Percentiles rank a stretch among this genome's conserved stretches.
Conservation (phyloP, 257 asterid species). For the Salvia rosmarinus region DNA sequence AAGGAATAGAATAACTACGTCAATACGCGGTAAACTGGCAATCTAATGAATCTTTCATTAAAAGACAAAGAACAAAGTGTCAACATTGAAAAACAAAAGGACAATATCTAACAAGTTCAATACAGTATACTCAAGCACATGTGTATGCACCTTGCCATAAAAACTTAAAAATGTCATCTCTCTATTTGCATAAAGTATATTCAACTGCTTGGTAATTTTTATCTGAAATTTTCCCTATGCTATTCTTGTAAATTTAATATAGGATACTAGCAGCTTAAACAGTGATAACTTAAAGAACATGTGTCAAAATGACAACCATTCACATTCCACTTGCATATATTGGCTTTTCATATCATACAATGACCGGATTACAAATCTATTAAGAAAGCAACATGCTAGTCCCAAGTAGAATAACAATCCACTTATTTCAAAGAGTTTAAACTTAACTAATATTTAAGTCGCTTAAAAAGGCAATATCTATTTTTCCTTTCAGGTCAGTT, state of each 20-base stretch:
- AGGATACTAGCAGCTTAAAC: no score
- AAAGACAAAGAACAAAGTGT: background rate
- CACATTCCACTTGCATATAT: no score
- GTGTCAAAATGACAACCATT: no score
- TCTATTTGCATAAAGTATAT: background rate
- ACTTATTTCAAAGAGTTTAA: no score
- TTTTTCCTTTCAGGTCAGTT: background rate
- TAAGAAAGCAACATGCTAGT: background rate
- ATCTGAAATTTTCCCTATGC: no score
- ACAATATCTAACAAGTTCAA: background rate
- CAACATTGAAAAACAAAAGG: background rate
- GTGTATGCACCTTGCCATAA: background rate
- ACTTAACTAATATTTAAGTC: background rate
- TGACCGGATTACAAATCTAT: background rate
- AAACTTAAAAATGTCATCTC: background rate
- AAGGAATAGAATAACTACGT: background rate
- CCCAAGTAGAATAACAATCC: no score
- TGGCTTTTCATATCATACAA: background rate
- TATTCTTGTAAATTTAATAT: no score
- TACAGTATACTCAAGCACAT: background rate
- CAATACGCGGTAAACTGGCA: background rate
- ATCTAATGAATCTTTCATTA: background rate
- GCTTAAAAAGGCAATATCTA: background rate
- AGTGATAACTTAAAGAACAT: no score
- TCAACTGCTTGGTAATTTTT: no score